phyloP scores from a whole-genome alignment of 2,329 filamentous ascomycete species.

The Pyricularia sp. region DNA sequence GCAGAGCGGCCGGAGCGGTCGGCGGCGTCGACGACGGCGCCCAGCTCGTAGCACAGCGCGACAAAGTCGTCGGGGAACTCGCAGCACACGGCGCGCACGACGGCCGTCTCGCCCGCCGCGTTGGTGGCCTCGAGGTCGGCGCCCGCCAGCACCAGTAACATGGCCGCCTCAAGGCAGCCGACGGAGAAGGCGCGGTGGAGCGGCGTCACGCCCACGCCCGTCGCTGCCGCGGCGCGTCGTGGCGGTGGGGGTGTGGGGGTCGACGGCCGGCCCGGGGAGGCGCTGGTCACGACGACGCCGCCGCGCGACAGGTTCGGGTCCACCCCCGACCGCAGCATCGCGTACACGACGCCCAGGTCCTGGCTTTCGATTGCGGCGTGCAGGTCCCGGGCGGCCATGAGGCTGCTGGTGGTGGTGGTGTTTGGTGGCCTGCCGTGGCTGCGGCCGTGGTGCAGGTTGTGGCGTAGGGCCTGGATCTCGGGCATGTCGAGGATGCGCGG shows the following conservation, averaged over 20 bases:
- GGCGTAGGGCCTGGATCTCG: conserved; percentile 3
- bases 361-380: conserved; percentile 16
- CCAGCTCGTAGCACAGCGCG: conserved; percentile 14
- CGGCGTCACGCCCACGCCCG: conserved; percentile 8
- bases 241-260: not conserved
- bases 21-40: conserved; percentile 12
- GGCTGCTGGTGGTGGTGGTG: conserved; percentile 8
- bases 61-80: conserved; percentile 14
- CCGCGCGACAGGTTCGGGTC: conserved; percentile 11
- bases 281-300: not conserved
- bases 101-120: conserved; percentile 11
- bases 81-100: conserved; percentile 12
- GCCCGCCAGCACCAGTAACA: conserved; percentile 13
- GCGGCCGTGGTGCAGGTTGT: not conserved
- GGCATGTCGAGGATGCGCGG: conserved; percentile 3
- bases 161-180: conserved; percentile 11
- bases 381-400: conserved; percentile 11
- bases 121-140: conserved; percentile 12
- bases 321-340: conserved; percentile 12
- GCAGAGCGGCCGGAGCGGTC: conserved; percentile 14
- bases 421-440: not conserved
- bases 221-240: not conserved
- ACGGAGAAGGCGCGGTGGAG: conserved; percentile 14
- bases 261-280: not conserved
- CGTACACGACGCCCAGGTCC: conserved; percentile 13